A percentile compares a stretch with the other conserved stretches of the same genome.
These are phyloP conservation scores for Hordeum pubiflorum DNA, from an alignment of 202 grass and related monocot species.

Conservation along the genomic window DNA sequence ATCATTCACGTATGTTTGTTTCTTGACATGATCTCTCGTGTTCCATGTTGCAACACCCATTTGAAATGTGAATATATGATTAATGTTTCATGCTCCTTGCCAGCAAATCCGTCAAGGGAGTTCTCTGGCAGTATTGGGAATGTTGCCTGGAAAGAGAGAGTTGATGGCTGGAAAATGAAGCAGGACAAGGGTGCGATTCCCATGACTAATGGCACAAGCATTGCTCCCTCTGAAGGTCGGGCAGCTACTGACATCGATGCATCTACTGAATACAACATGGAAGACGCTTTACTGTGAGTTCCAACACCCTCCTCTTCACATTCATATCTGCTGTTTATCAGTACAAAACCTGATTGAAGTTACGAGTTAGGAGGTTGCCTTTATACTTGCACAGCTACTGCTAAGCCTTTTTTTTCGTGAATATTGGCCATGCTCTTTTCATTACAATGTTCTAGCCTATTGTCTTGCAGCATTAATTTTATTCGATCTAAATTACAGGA, in stretches of 20 bases:
- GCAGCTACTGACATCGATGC: conserved; percentile 86
- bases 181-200: conserved; percentile 81
- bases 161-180: conserved; percentile 99
- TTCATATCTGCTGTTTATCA: background rate
- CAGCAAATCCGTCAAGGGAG: conserved; percentile 90
- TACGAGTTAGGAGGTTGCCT: background rate
- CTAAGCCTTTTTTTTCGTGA: background rate
- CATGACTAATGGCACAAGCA: conserved; percentile 94
- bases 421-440: background rate
- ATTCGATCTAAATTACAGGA: conserved; percentile 58
- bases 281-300: conserved; percentile 90
- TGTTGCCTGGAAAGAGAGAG: conserved; percentile 99
- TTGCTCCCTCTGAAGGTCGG: conserved; percentile 91
- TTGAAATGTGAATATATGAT: conserved; percentile 30
- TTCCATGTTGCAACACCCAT: conserved; percentile 2
- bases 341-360: background rate
- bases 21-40: conserved; percentile 14
- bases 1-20: conserved; percentile 66
- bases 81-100: conserved; percentile 23
- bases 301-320: background rate
- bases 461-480: conserved; percentile 16
- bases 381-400: background rate
- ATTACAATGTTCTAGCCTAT: background rate
- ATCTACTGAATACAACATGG: conserved; percentile 99
- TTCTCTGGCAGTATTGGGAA: conserved; percentile 93